Percentiles rank a stretch among this genome's conserved stretches.
phyloP scores from a whole-genome alignment of 306 rosid species.

The Crataegus laevigata region DNA sequence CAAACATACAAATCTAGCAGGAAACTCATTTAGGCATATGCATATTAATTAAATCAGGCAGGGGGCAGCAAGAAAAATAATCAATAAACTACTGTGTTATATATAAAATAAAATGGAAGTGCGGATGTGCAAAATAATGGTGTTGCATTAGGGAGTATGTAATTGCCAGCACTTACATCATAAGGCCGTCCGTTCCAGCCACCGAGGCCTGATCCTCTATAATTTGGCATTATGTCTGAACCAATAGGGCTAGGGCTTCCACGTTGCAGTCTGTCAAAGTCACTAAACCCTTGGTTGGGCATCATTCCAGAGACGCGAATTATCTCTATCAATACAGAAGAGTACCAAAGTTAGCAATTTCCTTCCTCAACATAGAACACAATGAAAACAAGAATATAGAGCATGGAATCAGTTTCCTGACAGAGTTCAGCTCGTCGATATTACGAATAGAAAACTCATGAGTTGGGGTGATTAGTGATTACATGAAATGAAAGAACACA shows the following conservation, averaged over 20 bases:
- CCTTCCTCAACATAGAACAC: neutral
- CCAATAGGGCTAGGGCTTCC: conserved; percentile 98
- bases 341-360: conserved; percentile 4
- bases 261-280: conserved; percentile 82
- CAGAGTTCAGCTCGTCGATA: neutral
- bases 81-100: neutral
- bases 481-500: neutral
- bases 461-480: neutral
- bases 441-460: neutral
- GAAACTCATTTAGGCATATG: neutral
- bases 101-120: neutral
- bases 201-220: conserved; percentile 55
- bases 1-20: neutral
- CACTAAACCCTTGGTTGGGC: conserved; percentile 91
- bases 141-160: neutral
- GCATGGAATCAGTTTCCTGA: neutral
- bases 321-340: conserved; percentile 61
- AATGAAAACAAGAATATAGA: neutral
- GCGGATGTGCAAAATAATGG: neutral
- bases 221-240: conserved; percentile 73
- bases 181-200: conserved; percentile 79
- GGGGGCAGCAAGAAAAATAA: neutral
- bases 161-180: conserved; percentile 42
- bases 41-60: neutral
- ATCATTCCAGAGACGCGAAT: conserved; percentile 85